Conservation (phyloP, 805 yeast genomes). For the Nakazawaea peltata region DNA sequence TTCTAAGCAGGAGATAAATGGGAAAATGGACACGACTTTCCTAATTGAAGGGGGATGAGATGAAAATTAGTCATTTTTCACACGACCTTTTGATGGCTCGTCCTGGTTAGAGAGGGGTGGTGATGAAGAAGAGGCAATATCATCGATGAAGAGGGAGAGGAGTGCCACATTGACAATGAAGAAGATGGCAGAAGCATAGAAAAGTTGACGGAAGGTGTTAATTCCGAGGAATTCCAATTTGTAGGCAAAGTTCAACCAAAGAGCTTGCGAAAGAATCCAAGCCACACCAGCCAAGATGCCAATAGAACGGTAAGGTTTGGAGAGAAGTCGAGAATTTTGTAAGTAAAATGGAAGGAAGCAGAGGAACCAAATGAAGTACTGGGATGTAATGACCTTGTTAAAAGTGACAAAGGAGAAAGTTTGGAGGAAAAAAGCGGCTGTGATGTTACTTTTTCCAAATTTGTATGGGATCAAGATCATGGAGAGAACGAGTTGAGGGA, state of each 20-base stretch:
- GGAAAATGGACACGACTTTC: not conserved
- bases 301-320: slow-evolving; percentile 16
- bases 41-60: no score
- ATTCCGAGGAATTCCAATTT: slow-evolving; percentile 72
- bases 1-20: not conserved
- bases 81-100: slow-evolving; percentile 4
- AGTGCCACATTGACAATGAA: slow-evolving; percentile 57
- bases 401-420: slow-evolving; percentile 71
- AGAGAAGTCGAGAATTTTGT: slow-evolving; percentile 31
- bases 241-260: slow-evolving; percentile 78
- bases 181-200: slow-evolving; percentile 47
- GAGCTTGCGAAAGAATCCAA: slow-evolving; percentile 69
- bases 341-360: slow-evolving; percentile 74
- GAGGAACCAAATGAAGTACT: slow-evolving; percentile 92
- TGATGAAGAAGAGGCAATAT: slow-evolving; percentile 14
- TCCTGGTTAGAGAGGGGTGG: not conserved
- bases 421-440: slow-evolving; percentile 60
- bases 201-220: slow-evolving; percentile 52
- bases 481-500: slow-evolving; percentile 71
- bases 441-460: slow-evolving; percentile 32
- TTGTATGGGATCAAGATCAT: slow-evolving; percentile 50
- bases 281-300: slow-evolving; percentile 35
- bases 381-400: slow-evolving; percentile 86
- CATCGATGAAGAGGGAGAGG: slow-evolving; percentile 46
- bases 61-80: slow-evolving; percentile 1